Evolutionary conservation across 768 basidiomycete genomes (phyloP).

Genomic region (Daedaleopsis sinensis): DNA sequence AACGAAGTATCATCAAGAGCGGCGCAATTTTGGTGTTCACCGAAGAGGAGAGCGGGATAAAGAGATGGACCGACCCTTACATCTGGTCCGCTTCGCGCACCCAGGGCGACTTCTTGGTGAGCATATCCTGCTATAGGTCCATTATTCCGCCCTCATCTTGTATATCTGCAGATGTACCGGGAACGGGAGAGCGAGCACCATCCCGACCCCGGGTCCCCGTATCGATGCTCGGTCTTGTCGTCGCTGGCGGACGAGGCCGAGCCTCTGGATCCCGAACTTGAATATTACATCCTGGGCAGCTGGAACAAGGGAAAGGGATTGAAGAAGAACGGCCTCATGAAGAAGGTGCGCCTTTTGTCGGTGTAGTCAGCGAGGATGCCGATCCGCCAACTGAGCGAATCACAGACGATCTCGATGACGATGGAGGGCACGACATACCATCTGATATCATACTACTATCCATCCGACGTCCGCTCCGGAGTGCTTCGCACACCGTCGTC

Average conservation of each 20-base stretch:
- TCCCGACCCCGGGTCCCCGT: slow-evolving; percentile 9
- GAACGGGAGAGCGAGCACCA: slow-evolving; percentile 21
- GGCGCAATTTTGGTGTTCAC: slow-evolving; percentile 26
- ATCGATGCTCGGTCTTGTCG: slow-evolving; percentile 14
- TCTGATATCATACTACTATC: slow-evolving; percentile 23
- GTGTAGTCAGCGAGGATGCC: not conserved
- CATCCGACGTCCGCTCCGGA: slow-evolving; percentile 21
- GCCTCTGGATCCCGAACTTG: slow-evolving; percentile 14
- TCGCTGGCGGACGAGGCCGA: not conserved
- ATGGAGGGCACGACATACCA: slow-evolving; percentile 23
- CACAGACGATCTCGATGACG: slow-evolving; percentile 18
- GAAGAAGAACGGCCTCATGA: slow-evolving; percentile 26
- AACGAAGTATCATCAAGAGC: slow-evolving; percentile 20
- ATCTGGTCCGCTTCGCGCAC: slow-evolving; percentile 24
- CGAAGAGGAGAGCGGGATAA: slow-evolving; percentile 26
- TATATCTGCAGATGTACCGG: slow-evolving; percentile 19
- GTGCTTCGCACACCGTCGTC: slow-evolving; percentile 15
- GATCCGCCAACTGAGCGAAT: not conserved
- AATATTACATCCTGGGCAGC: slow-evolving; percentile 24
- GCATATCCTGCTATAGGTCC: not conserved
- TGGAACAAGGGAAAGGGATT: slow-evolving; percentile 24
- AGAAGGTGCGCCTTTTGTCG: slow-evolving; percentile 16
- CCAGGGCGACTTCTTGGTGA: slow-evolving; percentile 24
- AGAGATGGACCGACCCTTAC: slow-evolving; percentile 26
- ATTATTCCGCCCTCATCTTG: not conserved